These are phyloP conservation scores for Globisporangium alternatum DNA, from an alignment of 352 stramenopile species.

Conservation along the genomic window DNA sequence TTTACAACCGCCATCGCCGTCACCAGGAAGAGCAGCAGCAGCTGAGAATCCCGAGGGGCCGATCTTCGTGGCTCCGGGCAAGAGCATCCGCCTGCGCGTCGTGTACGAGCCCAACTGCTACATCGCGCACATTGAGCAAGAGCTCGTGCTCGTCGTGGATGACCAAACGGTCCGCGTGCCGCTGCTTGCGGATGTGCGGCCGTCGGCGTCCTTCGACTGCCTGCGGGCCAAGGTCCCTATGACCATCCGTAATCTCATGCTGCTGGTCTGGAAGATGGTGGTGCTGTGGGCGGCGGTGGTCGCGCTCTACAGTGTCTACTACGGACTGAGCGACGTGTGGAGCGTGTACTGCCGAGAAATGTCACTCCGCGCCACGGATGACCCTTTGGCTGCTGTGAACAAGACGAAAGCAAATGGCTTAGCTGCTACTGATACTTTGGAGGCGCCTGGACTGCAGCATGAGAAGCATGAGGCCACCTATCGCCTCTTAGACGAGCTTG, in stretches of 20 bases:
- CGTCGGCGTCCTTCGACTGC: constrained; percentile 26
- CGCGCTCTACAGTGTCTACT: background rate
- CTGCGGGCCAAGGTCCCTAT: constrained; percentile 22
- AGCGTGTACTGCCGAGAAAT: background rate
- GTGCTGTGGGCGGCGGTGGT: background rate
- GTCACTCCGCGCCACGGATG: background rate
- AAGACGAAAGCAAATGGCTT: background rate
- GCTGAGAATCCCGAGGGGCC: background rate
- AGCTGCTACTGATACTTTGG: background rate
- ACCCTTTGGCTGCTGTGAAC: background rate
- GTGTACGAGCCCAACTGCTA: constrained; percentile 29
- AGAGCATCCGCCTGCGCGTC: background rate
- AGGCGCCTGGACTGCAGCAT: background rate
- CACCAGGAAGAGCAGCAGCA: background rate
- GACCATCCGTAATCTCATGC: constrained; percentile 9
- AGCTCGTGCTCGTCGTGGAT: constrained; percentile 32
- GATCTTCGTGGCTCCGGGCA: background rate
- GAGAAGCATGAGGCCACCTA: background rate
- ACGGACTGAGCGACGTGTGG: background rate
- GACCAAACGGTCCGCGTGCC: constrained; percentile 24
- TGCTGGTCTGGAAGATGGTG: constrained; percentile 18
- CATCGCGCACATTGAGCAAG: constrained; percentile 15
- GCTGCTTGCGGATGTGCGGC: constrained; percentile 16
- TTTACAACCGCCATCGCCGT: background rate
- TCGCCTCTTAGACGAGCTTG: constrained; percentile 3